Conservation (phyloP, 345 rosid species). For the Ceriops zippeliana region DNA sequence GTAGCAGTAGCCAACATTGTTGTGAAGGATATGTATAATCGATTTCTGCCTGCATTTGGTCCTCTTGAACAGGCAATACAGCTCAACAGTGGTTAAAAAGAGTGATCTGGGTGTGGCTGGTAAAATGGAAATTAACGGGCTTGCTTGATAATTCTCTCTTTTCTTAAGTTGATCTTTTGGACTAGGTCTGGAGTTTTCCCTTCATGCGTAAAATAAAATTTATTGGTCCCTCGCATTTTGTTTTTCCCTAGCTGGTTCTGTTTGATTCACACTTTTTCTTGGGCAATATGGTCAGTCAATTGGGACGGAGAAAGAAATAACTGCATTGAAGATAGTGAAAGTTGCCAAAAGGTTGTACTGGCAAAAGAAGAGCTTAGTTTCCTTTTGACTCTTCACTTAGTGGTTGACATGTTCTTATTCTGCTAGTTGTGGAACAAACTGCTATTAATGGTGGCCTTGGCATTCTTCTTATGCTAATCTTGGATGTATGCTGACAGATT, state of each 20-base stretch:
- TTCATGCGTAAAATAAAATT: slow-evolving; percentile 8
- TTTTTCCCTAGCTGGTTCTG: neutral
- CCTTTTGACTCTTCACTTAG: neutral
- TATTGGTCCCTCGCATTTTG: too few relatives aligned
- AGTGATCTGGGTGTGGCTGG: slow-evolving; percentile 3
- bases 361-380: neutral
- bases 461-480: slow-evolving; percentile 3
- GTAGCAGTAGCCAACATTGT: slow-evolving; percentile 11
- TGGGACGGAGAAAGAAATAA: neutral
- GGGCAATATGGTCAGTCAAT: neutral
- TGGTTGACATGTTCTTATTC: neutral
- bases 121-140: slow-evolving; percentile 17
- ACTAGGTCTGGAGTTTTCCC: slow-evolving; percentile 16
- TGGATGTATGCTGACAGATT: slow-evolving; percentile 15
- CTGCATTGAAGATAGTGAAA: neutral
- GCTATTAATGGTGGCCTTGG: neutral
- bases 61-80: slow-evolving; percentile 21
- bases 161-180: slow-evolving; percentile 11
- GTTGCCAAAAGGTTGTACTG: neutral
- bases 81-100: neutral
- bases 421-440: too few relatives aligned
- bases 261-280: neutral
- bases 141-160: slow-evolving; percentile 15
- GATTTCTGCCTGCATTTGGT: slow-evolving; percentile 17
- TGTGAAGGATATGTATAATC: slow-evolving; percentile 11